Conservation (phyloP, 176 grass and related monocot genomes). For the Carex myosuroides region DNA sequence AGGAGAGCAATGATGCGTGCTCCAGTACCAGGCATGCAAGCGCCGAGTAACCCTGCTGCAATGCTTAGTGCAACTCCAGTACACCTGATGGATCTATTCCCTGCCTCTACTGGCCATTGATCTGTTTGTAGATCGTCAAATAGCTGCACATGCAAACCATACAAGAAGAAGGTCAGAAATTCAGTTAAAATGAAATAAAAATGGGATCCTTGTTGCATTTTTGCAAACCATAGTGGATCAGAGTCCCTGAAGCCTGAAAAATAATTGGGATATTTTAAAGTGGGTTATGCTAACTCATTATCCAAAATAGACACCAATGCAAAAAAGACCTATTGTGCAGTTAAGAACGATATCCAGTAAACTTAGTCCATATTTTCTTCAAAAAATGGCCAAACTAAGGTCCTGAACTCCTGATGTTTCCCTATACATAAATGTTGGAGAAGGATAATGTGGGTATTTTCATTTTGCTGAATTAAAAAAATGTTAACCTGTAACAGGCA, state of each 20-base stretch:
- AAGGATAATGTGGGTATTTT: not conserved
- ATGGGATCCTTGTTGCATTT: not conserved
- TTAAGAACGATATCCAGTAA: not conserved
- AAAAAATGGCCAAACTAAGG: not conserved
- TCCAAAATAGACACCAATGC: not conserved
- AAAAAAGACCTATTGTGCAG: not conserved
- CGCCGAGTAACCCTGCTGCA: constrained; percentile 81
- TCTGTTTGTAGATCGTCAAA: constrained; percentile 89
- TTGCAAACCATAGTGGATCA: not conserved
- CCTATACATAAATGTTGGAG: not conserved
- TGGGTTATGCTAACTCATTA: not conserved
- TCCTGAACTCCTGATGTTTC: not conserved
- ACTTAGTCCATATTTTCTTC: not conserved
- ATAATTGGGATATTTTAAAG: not conserved
- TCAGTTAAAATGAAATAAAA: not conserved
- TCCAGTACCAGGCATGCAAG: constrained; percentile 78
- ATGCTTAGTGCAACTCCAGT: constrained; percentile 90
- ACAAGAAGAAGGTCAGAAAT: not conserved
- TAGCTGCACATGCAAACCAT: constrained; percentile 40
- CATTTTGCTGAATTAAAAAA: not conserved
- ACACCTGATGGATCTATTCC: constrained; percentile 71
- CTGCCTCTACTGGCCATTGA: constrained; percentile 76
- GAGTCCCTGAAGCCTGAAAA: not conserved
- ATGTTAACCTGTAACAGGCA: not conserved
- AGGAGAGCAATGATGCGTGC: constrained; percentile 84